Conservation (phyloP, 2,329 filamentous ascomycete genomes). For the Diaporthe helianthi region DNA sequence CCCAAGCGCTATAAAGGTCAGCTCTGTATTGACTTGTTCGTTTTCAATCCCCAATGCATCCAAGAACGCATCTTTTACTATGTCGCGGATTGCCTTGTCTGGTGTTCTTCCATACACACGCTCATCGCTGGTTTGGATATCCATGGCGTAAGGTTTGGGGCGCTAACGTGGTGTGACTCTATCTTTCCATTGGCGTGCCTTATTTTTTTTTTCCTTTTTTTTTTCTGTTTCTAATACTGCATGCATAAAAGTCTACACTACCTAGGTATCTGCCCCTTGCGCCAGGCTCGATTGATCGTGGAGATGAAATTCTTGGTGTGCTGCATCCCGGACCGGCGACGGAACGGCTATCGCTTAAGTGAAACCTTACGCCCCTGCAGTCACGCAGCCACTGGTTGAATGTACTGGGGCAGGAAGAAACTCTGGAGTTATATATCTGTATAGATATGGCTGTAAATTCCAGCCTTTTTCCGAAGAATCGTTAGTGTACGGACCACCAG, state of each 20-base stretch:
- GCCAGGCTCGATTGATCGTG: too few species aligned
- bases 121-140: neutral
- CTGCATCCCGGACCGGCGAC: neutral
- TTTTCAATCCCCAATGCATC: neutral
- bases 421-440: neutral
- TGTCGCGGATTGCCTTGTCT: neutral
- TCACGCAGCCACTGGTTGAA: neutral
- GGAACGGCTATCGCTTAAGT: neutral
- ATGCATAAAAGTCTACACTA: too few species aligned
- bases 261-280: too few species aligned
- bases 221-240: too few species aligned
- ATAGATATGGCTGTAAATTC: neutral
- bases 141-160: neutral
- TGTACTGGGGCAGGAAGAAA: too few species aligned
- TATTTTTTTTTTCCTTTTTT: too few species aligned
- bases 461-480: neutral
- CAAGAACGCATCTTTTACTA: neutral
- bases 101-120: neutral
- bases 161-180: too few species aligned
- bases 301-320: neutral
- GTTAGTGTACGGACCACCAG: too few species aligned
- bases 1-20: neutral
- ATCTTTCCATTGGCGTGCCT: too few species aligned
- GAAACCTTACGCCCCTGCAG: neutral
- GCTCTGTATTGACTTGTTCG: neutral